Conservation (phyloP, 2,329 filamentous ascomycete species). For the Curvularia hawaiiensis region DNA sequence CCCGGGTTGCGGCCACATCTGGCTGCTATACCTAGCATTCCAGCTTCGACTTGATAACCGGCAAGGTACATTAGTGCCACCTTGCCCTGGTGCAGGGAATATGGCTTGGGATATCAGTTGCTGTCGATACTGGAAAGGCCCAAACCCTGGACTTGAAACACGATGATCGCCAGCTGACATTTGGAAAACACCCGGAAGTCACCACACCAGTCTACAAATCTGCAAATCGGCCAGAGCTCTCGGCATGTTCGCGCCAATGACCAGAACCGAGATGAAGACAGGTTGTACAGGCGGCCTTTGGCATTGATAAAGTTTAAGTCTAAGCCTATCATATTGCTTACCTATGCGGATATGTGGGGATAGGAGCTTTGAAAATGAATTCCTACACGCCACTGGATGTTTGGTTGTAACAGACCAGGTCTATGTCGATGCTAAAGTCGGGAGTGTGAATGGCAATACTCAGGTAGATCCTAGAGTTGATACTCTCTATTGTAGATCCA, state of each 20-base stretch:
- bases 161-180: neutral
- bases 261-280: neutral
- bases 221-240: neutral
- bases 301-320: neutral
- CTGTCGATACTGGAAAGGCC: neutral
- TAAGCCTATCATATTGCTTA: neutral
- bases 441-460: neutral
- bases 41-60: neutral
- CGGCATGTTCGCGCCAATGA: neutral
- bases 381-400: neutral
- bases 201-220: neutral
- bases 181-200: neutral
- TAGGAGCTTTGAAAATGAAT: too few species aligned
- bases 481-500: neutral
- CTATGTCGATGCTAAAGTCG: neutral
- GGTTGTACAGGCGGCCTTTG: neutral
- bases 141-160: neutral
- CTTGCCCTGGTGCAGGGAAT: neutral
- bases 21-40: neutral
- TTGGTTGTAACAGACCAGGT: neutral
- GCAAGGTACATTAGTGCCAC: neutral
- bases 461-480: neutral
- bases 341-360: neutral
- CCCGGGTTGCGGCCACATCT: neutral
- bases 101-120: neutral